Base-by-base conservation (phyloP, 352 stramenopile genomes). In the Pythium apleroticum region DNA sequence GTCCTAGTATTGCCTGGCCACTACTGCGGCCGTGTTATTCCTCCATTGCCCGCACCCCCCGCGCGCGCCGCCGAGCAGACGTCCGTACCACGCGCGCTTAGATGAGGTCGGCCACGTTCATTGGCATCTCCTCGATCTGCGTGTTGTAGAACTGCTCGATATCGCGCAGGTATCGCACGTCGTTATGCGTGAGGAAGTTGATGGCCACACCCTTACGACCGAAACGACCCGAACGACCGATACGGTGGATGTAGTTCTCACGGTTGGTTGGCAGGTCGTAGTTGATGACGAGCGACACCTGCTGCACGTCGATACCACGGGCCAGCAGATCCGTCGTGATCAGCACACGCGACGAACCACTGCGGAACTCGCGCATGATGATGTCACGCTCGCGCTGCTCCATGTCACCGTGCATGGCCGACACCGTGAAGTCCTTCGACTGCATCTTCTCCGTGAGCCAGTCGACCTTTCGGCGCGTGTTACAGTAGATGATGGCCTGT, bases 161-260 rank as follows among this genome's bases (percentile, higher is more conserved):
- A 85, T 99, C 97, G 78, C 95, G 91, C 67, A 99, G 82, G 83
- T 99, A 99, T 84, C 95, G 91, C 70, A 98, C 95, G 81, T 99
- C 98, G 70, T 95, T 97, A 77, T 98, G 86, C 63, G 97, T 99
- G 70, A 99, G 79, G 80, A 99, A 99, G 93, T 99, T 99, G 86
- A 99, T 99, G 62, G 97, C 97, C 55, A 99, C 97, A 93, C 98
- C 98, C 91, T 99, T 99, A 89, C 97, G 91, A 78, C 98, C 98
- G 80, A 99, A 99, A 90, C 98, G 97, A 78, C 98, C 98, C 63
- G 92, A 98, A 78, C 98, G 97, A 93, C 98, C 98, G 80, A 99
- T 99, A 89, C 98, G 96, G 81, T 99, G 98, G 68, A 99, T 99
- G 89, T 99, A 99, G 82, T 99, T 99, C 84, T 99, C 98, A 75